A percentile compares a stretch with the other conserved stretches of the same genome.
These are phyloP conservation scores for Verticillium zaregamsianum DNA, from an alignment of 2,329 filamentous ascomycete species.

Conservation along the genomic window DNA sequence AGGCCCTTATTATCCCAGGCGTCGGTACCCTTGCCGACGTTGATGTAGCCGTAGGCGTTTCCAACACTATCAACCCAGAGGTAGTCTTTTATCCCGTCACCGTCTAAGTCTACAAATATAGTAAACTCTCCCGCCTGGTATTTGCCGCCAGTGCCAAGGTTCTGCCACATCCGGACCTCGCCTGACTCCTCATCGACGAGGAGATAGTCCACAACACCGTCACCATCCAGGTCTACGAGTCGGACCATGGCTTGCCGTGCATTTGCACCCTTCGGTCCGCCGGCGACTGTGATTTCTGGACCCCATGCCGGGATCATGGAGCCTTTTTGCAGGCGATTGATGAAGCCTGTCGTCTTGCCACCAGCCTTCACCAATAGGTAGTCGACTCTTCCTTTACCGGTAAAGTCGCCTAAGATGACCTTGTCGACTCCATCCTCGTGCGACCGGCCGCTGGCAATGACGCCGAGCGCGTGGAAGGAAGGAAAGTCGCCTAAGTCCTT, in stretches of 20 bases:
- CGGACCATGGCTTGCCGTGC: neutral
- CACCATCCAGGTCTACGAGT: neutral
- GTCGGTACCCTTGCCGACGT: neutral
- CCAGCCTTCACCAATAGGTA: neutral
- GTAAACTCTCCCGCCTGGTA: neutral
- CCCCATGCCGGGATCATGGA: neutral
- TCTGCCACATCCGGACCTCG: neutral
- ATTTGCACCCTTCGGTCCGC: neutral
- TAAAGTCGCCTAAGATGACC: neutral
- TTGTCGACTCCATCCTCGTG: neutral
- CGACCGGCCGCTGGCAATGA: neutral
- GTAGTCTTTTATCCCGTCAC: neutral
- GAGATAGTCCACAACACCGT: neutral
- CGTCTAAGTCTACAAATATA: neutral
- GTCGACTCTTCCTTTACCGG: neutral
- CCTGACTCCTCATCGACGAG: neutral
- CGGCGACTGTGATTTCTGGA: neutral
- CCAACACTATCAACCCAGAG: neutral
- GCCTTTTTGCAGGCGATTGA: neutral
- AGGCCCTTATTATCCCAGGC: neutral
- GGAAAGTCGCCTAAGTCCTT: neutral
- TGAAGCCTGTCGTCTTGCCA: neutral
- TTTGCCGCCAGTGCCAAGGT: neutral
- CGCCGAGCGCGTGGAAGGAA: neutral
- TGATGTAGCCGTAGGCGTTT: neutral